Conservation (phyloP, 2,329 filamentous ascomycete genomes). For the Xenosphaeropsis pyriputrescens region DNA sequence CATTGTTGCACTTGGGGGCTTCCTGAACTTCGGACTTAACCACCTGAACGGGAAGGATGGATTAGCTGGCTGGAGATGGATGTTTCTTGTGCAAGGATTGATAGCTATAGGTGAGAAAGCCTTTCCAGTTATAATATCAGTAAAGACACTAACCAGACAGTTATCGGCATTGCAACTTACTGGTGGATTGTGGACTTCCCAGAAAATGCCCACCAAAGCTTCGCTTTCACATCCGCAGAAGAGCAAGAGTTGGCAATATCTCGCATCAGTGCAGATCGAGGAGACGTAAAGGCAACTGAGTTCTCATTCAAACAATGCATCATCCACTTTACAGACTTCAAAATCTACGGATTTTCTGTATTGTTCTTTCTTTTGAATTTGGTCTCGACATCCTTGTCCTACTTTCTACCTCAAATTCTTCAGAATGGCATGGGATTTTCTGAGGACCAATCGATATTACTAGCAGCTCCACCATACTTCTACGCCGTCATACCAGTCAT, state of each 20-base stretch:
- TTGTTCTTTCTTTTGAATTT: constrained; percentile 56
- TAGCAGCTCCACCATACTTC: constrained; percentile 36
- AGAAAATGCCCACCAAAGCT: constrained; percentile 36
- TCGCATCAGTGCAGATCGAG: constrained; percentile 41
- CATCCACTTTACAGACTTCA: constrained; percentile 32
- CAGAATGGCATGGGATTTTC: constrained; percentile 37
- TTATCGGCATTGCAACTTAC: constrained; percentile 35
- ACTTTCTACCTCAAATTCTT: constrained; percentile 69
- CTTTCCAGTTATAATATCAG: background rate
- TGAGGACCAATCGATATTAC: constrained; percentile 33
- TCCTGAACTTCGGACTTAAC: constrained; percentile 49
- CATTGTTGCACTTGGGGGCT: constrained; percentile 26
- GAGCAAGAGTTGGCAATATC: constrained; percentile 30
- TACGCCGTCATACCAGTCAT: constrained; percentile 32
- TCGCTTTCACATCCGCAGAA: constrained; percentile 36
- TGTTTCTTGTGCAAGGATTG: constrained; percentile 35
- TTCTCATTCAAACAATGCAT: constrained; percentile 46
- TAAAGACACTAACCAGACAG: constrained; percentile 8
- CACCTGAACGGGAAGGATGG: constrained; percentile 37
- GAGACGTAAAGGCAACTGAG: constrained; percentile 31
- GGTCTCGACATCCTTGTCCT: constrained; percentile 61
- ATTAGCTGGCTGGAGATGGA: constrained; percentile 51
- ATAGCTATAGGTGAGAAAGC: constrained; percentile 29
- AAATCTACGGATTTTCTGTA: constrained; percentile 46
- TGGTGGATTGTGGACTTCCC: constrained; percentile 52